Evolutionary conservation across 1,284 basidiomycete genomes (phyloP).

Genomic region (Pascua sp.): DNA sequence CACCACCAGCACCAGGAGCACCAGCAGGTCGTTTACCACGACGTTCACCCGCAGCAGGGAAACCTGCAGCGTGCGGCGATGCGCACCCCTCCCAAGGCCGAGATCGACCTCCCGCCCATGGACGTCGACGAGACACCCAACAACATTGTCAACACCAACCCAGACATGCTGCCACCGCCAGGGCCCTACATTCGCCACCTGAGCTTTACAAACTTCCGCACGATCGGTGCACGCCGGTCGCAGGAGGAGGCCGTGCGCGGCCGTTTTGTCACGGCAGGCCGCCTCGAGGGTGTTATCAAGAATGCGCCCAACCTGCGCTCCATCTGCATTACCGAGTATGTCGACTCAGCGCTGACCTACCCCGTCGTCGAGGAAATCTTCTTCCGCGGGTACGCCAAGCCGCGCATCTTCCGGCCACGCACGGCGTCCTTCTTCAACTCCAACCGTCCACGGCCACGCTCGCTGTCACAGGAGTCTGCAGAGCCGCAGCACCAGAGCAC

Average conservation of each 20-base stretch:
- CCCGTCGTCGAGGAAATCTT: slow-evolving; percentile 80
- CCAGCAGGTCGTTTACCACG: slow-evolving; percentile 17
- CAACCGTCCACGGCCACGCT: slow-evolving; percentile 46
- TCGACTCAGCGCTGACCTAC: slow-evolving; percentile 82
- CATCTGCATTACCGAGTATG: slow-evolving; percentile 92
- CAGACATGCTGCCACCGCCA: slow-evolving; percentile 42
- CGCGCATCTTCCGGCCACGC: slow-evolving; percentile 29
- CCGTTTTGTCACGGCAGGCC: slow-evolving; percentile 87
- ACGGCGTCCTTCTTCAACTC: slow-evolving; percentile 21
- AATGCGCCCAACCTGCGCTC: slow-evolving; percentile 76
- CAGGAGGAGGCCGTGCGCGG: slow-evolving; percentile 83
- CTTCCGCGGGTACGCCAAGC: slow-evolving; percentile 61
- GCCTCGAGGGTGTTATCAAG: slow-evolving; percentile 78
- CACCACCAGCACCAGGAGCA: neutral
- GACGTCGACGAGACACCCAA: slow-evolving; percentile 15
- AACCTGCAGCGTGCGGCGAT: slow-evolving; percentile 1
- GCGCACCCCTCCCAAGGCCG: slow-evolving; percentile 15
- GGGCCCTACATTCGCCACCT: slow-evolving; percentile 58
- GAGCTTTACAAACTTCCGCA: slow-evolving; percentile 90
- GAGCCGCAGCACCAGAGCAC: slow-evolving; percentile 8
- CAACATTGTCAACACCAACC: slow-evolving; percentile 35
- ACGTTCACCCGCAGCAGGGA: too few species aligned
- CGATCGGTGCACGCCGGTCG: slow-evolving; percentile 88
- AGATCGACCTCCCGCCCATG: slow-evolving; percentile 1
- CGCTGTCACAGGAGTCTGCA: slow-evolving; percentile 37